Evolutionary conservation across 495 filamentous ascomycete species (phyloP).

Genomic region (Chaetomium fimeti): DNA sequence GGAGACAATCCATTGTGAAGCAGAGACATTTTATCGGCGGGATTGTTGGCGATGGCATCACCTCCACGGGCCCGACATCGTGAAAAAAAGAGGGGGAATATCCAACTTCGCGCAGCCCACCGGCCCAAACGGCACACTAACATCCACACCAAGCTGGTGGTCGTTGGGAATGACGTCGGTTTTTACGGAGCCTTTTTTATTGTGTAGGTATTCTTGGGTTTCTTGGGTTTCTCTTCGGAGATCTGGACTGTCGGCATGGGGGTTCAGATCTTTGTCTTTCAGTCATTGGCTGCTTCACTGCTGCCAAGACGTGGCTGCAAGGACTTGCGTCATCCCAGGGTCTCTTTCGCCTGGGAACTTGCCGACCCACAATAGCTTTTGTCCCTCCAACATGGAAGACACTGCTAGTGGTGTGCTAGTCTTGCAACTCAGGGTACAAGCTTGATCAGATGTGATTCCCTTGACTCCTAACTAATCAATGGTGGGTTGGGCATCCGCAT

Average conservation of each 20-base stretch:
- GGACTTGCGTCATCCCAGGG: conserved; percentile 15
- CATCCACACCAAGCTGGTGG: background rate
- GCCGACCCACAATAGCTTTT: conserved; percentile 15
- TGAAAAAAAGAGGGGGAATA: background rate
- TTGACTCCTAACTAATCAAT: background rate
- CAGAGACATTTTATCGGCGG: background rate
- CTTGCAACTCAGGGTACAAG: conserved; percentile 7
- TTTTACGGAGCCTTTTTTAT: no score
- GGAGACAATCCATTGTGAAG: background rate
- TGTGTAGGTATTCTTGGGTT: no score
- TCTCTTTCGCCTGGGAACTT: no score
- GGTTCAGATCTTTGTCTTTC: background rate
- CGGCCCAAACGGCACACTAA: no score
- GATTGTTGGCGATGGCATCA: background rate
- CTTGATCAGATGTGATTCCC: background rate
- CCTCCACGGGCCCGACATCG: background rate
- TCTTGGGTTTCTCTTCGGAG: no score
- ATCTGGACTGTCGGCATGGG: background rate
- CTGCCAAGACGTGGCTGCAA: background rate
- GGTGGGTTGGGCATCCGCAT: conserved; percentile 1
- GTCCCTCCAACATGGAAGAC: conserved; percentile 1
- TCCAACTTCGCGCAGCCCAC: no score
- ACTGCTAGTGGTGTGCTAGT: background rate
- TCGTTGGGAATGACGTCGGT: background rate
- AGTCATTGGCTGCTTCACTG: background rate